Evolutionary conservation across 768 basidiomycete species (phyloP).

Genomic region (Calocybe cyanea): DNA sequence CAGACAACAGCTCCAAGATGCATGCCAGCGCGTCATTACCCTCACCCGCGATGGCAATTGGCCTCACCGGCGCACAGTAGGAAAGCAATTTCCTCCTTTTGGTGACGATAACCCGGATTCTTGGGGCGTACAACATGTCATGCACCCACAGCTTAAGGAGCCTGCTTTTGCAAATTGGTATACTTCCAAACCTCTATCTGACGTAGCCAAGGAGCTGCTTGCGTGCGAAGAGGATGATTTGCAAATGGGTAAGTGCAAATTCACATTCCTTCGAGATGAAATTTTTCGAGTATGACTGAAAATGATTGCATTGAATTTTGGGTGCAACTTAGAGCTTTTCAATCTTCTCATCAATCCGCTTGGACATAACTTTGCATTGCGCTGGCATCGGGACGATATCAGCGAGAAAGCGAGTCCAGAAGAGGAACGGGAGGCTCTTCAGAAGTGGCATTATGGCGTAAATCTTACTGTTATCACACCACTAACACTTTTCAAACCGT

Average conservation of each 20-base stretch:
- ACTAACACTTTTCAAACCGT: not conserved
- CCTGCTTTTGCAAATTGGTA: slow-evolving; percentile 65
- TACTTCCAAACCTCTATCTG: slow-evolving; percentile 46
- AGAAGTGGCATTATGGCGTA: slow-evolving; percentile 64
- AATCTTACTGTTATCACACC: slow-evolving; percentile 15
- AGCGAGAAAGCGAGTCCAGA: slow-evolving; percentile 50
- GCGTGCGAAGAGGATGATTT: slow-evolving; percentile 55
- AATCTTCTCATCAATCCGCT: slow-evolving; percentile 72
- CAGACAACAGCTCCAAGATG: slow-evolving; percentile 37
- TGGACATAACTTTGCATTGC: slow-evolving; percentile 60
- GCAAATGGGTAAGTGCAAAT: slow-evolving; percentile 69
- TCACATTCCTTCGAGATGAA: not conserved
- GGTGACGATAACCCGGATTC: slow-evolving; percentile 57
- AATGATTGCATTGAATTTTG: no score
- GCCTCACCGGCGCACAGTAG: slow-evolving; percentile 67
- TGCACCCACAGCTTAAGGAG: slow-evolving; percentile 71
- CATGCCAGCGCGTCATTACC: slow-evolving; percentile 47
- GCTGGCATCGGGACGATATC: slow-evolving; percentile 82
- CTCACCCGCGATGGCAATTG: slow-evolving; percentile 59
- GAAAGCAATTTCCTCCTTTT: slow-evolving; percentile 77
- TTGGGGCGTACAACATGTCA: slow-evolving; percentile 80
- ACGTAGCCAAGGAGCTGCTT: slow-evolving; percentile 42
- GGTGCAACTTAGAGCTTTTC: slow-evolving; percentile 54
- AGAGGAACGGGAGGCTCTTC: slow-evolving; percentile 57
- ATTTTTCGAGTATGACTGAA: not conserved